Evolutionary conservation across 805 yeast species (phyloP), one percentile per base, ranked within the genome.

Genomic region (Kregervanrija fluxuum): DNA sequence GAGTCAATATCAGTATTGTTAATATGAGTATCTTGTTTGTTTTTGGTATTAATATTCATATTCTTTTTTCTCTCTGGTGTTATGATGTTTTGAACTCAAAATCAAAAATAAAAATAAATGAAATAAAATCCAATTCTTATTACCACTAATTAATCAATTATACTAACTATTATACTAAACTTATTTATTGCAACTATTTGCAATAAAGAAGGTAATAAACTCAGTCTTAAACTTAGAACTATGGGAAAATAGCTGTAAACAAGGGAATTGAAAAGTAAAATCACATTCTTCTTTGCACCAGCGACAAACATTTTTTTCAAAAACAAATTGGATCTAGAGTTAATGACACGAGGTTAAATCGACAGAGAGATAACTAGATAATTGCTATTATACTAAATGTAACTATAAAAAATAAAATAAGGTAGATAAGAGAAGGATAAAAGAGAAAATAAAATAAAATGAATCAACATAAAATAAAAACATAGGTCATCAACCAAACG

Each of bases 401-500:
- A 33, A 13, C n/a, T 13, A 22, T 15, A 12, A n/a, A 16, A 12
- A 22, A 11, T 8, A 30, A 8, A 11, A 17, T 11, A 38, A 38
- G 2, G 1, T 31, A 39, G 22, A 33, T 9, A 9, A 10, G 22
- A 39, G 22, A 33, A 22, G 17, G 17, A 30, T 11, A 33, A 35
- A 38, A 31, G 17, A 30, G n/a, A 16, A 12, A 11, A 10, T 5
- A 30, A 38, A 35, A 28, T 16, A 8, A 34, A 43, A 39, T 15
- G 11, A 16, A n/a, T 28, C 2, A 17, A 14, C 16, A 14, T n/a
- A 3, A 22, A 39, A 28, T 37, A 34, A 8, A 15, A 41, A 44
- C 16, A 28, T 32, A 30, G 11, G 11, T 11, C n/a, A 10, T 30
- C 31, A 60, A 4, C 63, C 64, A 42, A 59, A 60, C 9, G 64